Evolutionary conservation across 441 rosid genomes (phyloP).

Genomic region (Francoa sonchifolia): DNA sequence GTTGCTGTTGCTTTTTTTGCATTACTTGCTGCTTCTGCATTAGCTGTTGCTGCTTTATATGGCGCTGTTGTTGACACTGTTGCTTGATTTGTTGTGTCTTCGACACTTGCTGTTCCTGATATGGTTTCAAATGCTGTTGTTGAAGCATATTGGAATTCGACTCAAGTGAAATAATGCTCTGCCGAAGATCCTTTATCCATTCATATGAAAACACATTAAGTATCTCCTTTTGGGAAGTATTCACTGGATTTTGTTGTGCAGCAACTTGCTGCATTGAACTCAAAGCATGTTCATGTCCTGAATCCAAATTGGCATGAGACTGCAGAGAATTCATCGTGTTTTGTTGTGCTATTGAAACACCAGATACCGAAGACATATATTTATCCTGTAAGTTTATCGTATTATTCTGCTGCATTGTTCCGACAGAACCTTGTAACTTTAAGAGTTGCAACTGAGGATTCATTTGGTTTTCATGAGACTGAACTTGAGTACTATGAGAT

Average conservation of each 20-base stretch:
- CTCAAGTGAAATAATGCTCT: too few relatives aligned
- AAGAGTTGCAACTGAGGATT: constrained; percentile 54
- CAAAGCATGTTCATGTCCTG: too few relatives aligned
- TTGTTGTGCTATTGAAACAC: constrained; percentile 49
- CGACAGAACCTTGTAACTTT: constrained; percentile 36
- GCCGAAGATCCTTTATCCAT: constrained; percentile 41
- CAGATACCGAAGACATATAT: constrained; percentile 53
- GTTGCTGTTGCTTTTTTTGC: constrained; percentile 37
- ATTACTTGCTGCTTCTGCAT: constrained; percentile 30
- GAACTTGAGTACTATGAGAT: constrained; percentile 47
- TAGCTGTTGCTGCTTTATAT: constrained; percentile 38
- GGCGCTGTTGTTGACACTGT: constrained; percentile 66
- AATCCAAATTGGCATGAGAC: too few relatives aligned
- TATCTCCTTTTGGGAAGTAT: constrained; percentile 45
- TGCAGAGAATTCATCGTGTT: constrained; percentile 54
- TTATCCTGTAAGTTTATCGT: constrained; percentile 47
- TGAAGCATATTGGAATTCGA: too few relatives aligned
- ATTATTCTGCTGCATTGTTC: constrained; percentile 34
- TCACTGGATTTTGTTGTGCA: constrained; percentile 49
- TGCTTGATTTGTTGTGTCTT: constrained; percentile 48
- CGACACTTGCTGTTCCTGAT: constrained; percentile 48
- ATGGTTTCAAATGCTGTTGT: too few relatives aligned
- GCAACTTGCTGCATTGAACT: too few relatives aligned
- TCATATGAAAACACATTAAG: constrained; percentile 45
- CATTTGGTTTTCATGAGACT: constrained; percentile 62